Percentiles rank a stretch among this genome's conserved stretches.
phyloP scores from a whole-genome alignment of 2,329 filamentous ascomycete species.

The Cryphonectria radicalis region DNA sequence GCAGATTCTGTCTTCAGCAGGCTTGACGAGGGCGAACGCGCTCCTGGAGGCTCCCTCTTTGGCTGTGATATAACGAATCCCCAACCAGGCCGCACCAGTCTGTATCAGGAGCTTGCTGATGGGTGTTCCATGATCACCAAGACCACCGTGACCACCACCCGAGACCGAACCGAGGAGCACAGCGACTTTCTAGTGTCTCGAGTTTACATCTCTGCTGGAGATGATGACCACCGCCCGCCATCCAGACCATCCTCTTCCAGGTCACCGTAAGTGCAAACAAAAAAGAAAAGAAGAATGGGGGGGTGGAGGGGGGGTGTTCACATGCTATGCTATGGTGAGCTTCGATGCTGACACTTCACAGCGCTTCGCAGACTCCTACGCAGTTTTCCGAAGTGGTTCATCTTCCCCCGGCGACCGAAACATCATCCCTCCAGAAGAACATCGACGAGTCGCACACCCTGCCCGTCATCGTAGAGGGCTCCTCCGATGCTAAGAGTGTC shows the following conservation, averaged over 20 bases:
- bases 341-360: background rate
- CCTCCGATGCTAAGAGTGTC: constrained; percentile 9
- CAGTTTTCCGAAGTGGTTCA: constrained; percentile 16
- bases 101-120: constrained; percentile 45
- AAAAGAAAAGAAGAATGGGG: no score
- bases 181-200: constrained; percentile 42
- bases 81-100: constrained; percentile 33
- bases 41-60: constrained; percentile 27
- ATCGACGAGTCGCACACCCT: constrained; percentile 14
- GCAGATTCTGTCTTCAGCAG: constrained; percentile 51
- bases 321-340: background rate
- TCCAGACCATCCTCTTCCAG: constrained; percentile 8
- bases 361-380: background rate
- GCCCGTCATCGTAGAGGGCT: constrained; percentile 13
- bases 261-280: constrained; percentile 8
- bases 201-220: constrained; percentile 43
- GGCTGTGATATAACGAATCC: constrained; percentile 28
- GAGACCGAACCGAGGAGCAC: constrained; percentile 41
- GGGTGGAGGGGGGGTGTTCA: no score
- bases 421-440: background rate
- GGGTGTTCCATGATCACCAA: constrained; percentile 49
- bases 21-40: constrained; percentile 45
- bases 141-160: constrained; percentile 44
- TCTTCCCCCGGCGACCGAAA: background rate
- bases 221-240: background rate